Evolutionary conservation across 2,329 filamentous ascomycete species (phyloP).

Genomic region (Colletotrichum graminicola): DNA sequence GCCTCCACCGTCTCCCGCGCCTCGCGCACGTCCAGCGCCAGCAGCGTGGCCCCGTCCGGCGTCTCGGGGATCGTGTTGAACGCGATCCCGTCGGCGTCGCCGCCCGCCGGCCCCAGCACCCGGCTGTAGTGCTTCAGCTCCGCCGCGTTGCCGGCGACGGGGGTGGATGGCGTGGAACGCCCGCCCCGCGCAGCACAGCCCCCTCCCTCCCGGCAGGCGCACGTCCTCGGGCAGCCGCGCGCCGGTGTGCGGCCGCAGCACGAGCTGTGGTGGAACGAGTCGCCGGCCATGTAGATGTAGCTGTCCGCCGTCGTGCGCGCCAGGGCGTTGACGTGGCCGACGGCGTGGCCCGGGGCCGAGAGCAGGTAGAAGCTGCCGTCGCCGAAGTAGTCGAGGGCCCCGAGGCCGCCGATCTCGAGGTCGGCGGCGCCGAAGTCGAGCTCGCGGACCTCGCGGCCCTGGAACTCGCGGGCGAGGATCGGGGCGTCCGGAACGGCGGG

Average conservation of each 20-base stretch:
- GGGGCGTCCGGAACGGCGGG: constrained; percentile 31
- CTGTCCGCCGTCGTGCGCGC: constrained; percentile 15
- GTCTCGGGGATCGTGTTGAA: constrained; percentile 9
- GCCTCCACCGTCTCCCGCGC: constrained; percentile 6
- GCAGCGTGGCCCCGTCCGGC: not conserved
- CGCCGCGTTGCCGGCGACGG: not conserved
- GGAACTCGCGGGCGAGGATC: constrained; percentile 36
- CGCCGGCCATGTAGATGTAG: constrained; percentile 25
- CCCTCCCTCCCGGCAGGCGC: not conserved
- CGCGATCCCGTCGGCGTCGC: not conserved
- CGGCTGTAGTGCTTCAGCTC: not conserved
- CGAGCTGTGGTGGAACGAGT: constrained; percentile 21
- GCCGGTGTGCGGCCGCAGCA: constrained; percentile 6
- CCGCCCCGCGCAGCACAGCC: not conserved
- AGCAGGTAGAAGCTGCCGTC: constrained; percentile 35
- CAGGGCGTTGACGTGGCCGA: constrained; percentile 24
- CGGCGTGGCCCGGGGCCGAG: constrained; percentile 30
- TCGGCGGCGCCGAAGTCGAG: constrained; percentile 2
- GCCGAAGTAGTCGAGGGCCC: constrained; percentile 27
- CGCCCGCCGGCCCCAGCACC: not conserved
- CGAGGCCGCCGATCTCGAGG: constrained; percentile 14
- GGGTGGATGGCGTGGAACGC: constrained; percentile 12
- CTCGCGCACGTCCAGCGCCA: constrained; percentile 5
- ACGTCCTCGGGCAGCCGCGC: constrained; percentile 7
- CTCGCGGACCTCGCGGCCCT: constrained; percentile 24